Base-by-base conservation (phyloP, 1,284 basidiomycete species). In the Boletus smithii region DNA sequence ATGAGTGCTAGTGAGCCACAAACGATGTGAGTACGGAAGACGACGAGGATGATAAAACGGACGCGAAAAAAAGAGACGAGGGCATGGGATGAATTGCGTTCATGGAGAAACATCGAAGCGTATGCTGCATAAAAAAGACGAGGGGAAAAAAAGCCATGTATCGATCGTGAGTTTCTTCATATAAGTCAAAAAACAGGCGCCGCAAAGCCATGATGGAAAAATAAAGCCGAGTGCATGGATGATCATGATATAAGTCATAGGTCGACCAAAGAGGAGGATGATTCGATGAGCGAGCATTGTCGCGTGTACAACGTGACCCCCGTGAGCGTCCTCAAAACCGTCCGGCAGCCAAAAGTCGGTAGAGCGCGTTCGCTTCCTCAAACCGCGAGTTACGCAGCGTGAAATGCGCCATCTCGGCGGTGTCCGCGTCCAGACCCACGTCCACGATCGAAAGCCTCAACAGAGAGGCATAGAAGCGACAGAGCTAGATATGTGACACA, bases 381-480 rank as follows among this genome's bases (percentile, higher is more conserved):
- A 85, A 81, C 4, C 81, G 74, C 5, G 87, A 74, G 59, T 85
- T 74, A 36, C 78, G 75, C 38, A 89, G 71, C 32, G 80, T 78
- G 57, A 89, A 89, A 61, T 86, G 81, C 11, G 74, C 73, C 74
- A 89, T 87, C 66, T 88, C 87, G 3, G 82, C 75, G 0, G 80
- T 76, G 58, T 87, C 83, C 6, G 76, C 76, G 56, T 88, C 85
- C 13, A 71, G 73, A 9, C 69, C 63, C 1, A 77, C 70, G 55
- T 86, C 80, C 41, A 85, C 74, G 55, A 87, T 75, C 35, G 67
- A 68, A 13, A 79, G 69, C 58, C 83, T 82, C 67, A 86, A 76
- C 42, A 89, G 72, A 0, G 83, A 80, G 52, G 71, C 69, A 61
- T 83, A 87, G 66, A 89, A 89, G n/a, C 85, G 79, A 64, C 83